Conservation (phyloP, 2,329 filamentous ascomycete genomes). For the Leptographium flavum region DNA sequence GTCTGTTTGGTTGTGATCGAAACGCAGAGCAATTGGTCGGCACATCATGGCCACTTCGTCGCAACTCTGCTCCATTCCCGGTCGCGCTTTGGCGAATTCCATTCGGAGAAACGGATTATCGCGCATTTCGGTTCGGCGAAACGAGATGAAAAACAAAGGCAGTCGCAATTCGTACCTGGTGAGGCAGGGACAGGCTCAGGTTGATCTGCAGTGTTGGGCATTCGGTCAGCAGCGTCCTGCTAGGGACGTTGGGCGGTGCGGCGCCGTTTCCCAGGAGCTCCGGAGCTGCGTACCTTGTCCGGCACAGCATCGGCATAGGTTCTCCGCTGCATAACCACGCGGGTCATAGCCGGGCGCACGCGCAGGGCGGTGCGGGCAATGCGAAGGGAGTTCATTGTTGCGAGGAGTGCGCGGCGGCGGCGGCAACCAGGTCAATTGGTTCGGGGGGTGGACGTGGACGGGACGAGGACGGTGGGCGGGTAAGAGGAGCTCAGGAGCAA, state of each 20-base stretch:
- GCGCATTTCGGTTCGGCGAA: slow-evolving; percentile 13
- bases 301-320: slow-evolving; percentile 79
- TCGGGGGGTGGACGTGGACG: not conserved
- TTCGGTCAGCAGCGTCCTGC: not conserved
- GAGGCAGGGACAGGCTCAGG: slow-evolving; percentile 92
- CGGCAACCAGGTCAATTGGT: not conserved
- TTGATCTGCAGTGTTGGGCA: slow-evolving; percentile 50
- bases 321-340: slow-evolving; percentile 67
- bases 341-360: slow-evolving; percentile 63
- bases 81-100: too few relatives aligned
- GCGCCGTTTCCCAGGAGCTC: not conserved
- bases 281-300: slow-evolving; percentile 46
- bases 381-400: slow-evolving; percentile 86
- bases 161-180: slow-evolving; percentile 69
- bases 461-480: not conserved
- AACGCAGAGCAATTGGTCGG: too few relatives aligned
- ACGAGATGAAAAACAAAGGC: not conserved
- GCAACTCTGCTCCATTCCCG: too few relatives aligned
- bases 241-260: not conserved
- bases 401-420: not conserved
- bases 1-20: too few relatives aligned
- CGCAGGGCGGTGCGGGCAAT: slow-evolving; percentile 81
- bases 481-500: slow-evolving; percentile 3
- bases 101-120: slow-evolving; percentile 19
- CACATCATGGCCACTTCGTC: too few relatives aligned